These are phyloP conservation scores for Fusarium burgessii DNA, from an alignment of 2,329 filamentous ascomycete species.

Conservation along the genomic window DNA sequence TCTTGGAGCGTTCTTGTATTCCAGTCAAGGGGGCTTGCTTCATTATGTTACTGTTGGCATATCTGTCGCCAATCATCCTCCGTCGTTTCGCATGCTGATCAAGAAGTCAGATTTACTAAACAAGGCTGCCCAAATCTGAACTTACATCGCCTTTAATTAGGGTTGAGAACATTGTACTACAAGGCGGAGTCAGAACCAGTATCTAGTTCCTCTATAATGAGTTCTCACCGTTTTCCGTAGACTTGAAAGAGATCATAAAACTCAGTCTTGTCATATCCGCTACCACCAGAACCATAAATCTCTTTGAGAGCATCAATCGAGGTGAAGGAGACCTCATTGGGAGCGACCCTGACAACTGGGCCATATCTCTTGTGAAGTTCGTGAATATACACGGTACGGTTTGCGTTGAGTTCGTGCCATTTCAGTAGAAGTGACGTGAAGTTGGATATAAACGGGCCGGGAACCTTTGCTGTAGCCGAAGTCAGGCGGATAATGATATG, in stretches of 20 bases:
- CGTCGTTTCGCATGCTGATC: slow-evolving; percentile 71
- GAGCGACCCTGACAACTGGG: slow-evolving; percentile 67
- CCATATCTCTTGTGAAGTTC: slow-evolving; percentile 66
- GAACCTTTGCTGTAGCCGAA: slow-evolving; percentile 56
- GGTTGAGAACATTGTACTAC: slow-evolving; percentile 70
- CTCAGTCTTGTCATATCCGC: slow-evolving; percentile 73
- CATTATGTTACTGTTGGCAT: slow-evolving; percentile 76
- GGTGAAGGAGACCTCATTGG: slow-evolving; percentile 70
- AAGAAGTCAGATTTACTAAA: background rate
- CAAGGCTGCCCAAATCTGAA: background rate
- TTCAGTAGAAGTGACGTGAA: slow-evolving; percentile 65
- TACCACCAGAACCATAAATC: slow-evolving; percentile 72
- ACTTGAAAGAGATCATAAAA: slow-evolving; percentile 72
- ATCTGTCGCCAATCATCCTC: slow-evolving; percentile 73
- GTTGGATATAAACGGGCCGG: slow-evolving; percentile 61
- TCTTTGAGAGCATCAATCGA: slow-evolving; percentile 68
- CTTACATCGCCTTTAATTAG: slow-evolving; percentile 65
- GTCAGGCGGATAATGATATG: slow-evolving; percentile 46
- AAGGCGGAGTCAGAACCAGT: slow-evolving; percentile 3
- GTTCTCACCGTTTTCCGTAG: slow-evolving; percentile 64
- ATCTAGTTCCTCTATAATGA: slow-evolving; percentile 1
- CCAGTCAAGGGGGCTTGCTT: slow-evolving; percentile 65
- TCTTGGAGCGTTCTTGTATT: slow-evolving; percentile 67
- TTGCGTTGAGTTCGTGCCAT: slow-evolving; percentile 67
- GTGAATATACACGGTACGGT: slow-evolving; percentile 67